Evolutionary conservation across 2,329 filamentous ascomycete genomes (phyloP).

Genomic region (Aspergillus oerlinghausenensis): DNA sequence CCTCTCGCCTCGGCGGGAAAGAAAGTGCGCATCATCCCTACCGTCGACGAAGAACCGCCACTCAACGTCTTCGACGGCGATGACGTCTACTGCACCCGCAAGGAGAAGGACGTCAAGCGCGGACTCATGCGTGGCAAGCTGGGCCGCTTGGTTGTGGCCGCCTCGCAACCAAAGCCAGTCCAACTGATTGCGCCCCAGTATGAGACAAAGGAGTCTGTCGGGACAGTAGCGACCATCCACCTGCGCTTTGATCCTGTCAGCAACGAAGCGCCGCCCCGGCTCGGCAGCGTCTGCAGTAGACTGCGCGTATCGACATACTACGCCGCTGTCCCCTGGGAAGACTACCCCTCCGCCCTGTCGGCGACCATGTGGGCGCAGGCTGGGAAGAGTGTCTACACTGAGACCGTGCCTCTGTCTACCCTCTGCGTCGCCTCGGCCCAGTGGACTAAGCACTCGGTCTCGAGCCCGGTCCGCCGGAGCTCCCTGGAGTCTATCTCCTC

Average conservation of each 20-base stretch:
- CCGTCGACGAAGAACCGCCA: constrained; percentile 56
- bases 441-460: constrained; percentile 49
- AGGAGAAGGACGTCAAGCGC: constrained; percentile 58
- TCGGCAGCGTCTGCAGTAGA: constrained; percentile 50
- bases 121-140: constrained; percentile 55
- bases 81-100: constrained; percentile 49
- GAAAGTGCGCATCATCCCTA: constrained; percentile 58
- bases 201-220: constrained; percentile 38
- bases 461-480: constrained; percentile 25
- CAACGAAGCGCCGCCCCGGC: constrained; percentile 48
- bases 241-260: constrained; percentile 58
- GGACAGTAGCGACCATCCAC: constrained; percentile 52
- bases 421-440: constrained; percentile 54
- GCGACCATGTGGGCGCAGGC: constrained; percentile 37
- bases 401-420: constrained; percentile 50
- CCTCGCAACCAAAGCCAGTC: constrained; percentile 55
- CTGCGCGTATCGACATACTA: constrained; percentile 57
- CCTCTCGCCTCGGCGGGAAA: constrained; percentile 49
- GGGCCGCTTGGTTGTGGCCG: constrained; percentile 54
- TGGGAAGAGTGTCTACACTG: constrained; percentile 50
- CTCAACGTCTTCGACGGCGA: constrained; percentile 46
- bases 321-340: constrained; percentile 47
- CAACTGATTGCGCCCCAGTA: constrained; percentile 43
- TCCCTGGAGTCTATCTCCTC: constrained; percentile 27
- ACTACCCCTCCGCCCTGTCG: constrained; percentile 44